Evolutionary conservation across 2,329 filamentous ascomycete species (phyloP).

Genomic region (Trichoderma sp.): DNA sequence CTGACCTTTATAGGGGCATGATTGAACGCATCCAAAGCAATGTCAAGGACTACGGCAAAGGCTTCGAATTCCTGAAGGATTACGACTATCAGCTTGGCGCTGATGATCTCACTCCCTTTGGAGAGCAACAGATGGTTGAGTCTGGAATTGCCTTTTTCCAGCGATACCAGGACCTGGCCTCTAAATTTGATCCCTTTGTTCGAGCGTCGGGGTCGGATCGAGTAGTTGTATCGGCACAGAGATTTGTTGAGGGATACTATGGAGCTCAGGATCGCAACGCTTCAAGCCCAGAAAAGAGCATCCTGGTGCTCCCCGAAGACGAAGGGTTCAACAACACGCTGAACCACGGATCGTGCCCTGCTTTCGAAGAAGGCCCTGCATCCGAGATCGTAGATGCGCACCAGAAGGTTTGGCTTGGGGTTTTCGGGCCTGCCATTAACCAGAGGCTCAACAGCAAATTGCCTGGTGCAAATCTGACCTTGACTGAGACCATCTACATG

Average conservation of each 20-base stretch:
- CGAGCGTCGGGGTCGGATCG: conserved; percentile 67
- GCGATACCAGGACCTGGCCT: conserved; percentile 64
- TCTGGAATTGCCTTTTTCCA: conserved; percentile 74
- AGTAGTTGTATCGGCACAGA: conserved; percentile 69
- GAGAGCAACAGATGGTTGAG: conserved; percentile 65
- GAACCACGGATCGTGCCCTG: conserved; percentile 66
- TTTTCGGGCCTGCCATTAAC: conserved; percentile 67
- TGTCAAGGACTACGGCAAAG: conserved; percentile 55
- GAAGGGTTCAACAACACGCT: conserved; percentile 74
- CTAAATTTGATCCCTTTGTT: conserved; percentile 61
- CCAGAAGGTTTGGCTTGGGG: conserved; percentile 55
- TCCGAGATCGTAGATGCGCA: conserved; percentile 47
- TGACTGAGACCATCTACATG: conserved; percentile 61
- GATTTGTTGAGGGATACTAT: conserved; percentile 75
- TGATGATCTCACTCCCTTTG: conserved; percentile 66
- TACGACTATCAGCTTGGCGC: conserved; percentile 70
- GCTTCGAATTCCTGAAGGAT: conserved; percentile 66
- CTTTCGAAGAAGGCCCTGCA: conserved; percentile 61
- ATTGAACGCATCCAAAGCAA: conserved; percentile 62
- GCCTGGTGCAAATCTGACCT: conserved; percentile 61
- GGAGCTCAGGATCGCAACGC: conserved; percentile 34
- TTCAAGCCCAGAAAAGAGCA: conserved; percentile 48
- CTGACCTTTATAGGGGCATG: conserved; percentile 58
- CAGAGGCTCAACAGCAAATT: conserved; percentile 66
- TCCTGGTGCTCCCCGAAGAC: conserved; percentile 69